phyloP scores from a whole-genome alignment of 2,329 filamentous ascomycete genomes.

The Penicillium olsonii region DNA sequence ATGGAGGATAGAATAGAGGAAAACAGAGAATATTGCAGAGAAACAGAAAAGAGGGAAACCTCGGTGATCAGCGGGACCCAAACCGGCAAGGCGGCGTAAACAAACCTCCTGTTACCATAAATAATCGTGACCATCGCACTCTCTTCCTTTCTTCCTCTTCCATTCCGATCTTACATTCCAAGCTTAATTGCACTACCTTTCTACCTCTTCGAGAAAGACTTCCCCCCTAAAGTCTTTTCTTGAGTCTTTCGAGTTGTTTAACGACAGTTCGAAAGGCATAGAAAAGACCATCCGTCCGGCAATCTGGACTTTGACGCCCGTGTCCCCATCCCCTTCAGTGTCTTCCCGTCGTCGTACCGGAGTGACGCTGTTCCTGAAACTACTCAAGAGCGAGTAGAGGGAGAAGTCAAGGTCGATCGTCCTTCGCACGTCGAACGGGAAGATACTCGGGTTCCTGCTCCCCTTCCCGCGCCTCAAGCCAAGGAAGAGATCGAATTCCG shows the following conservation, averaged over 20 bases:
- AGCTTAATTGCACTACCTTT: conserved; percentile 10
- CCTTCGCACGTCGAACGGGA: conserved; percentile 92
- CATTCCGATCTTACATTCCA: conserved; percentile 23
- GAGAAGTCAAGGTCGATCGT: conserved; percentile 75
- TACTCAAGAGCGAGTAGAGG: conserved; percentile 80
- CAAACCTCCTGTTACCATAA: conserved; percentile 24
- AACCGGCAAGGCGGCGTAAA: conserved; percentile 27
- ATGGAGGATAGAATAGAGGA: background rate
- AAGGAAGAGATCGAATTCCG: conserved; percentile 85
- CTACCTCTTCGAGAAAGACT: conserved; percentile 38
- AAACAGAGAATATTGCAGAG: conserved; percentile 3
- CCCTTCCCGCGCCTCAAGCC: conserved; percentile 64
- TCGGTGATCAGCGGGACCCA: conserved; percentile 19
- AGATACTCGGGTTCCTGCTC: conserved; percentile 76
- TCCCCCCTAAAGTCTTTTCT: conserved; percentile 48
- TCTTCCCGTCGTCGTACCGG: conserved; percentile 98
- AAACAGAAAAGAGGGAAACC: conserved; percentile 8
- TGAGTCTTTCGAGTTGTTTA: conserved; percentile 50
- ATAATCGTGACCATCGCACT: conserved; percentile 24
- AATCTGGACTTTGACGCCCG: conserved; percentile 99
- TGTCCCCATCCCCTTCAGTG: conserved; percentile 98
- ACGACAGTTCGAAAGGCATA: conserved; percentile 55
- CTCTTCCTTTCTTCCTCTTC: conserved; percentile 17
- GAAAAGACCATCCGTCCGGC: conserved; percentile 79
- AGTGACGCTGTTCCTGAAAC: conserved; percentile 67